Evolutionary conservation across 495 filamentous ascomycete genomes (phyloP).

Genomic region (Neurospora sp.): DNA sequence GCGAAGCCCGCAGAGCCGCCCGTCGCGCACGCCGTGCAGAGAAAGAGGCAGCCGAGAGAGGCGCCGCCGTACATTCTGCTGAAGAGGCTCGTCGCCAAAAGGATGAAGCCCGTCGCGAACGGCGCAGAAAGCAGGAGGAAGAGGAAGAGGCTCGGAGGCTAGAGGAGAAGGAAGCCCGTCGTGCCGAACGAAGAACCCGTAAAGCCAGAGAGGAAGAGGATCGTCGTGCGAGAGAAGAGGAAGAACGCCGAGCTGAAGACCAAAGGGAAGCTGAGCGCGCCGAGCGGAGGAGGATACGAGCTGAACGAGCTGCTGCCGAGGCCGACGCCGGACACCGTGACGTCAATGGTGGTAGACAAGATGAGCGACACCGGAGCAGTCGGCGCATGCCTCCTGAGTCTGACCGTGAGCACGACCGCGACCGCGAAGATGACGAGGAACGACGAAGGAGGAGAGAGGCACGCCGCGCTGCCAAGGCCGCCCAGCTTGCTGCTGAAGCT

Average conservation of each 20-base stretch:
- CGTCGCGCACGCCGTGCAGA: slow-evolving; percentile 37
- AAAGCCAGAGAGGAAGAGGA: slow-evolving; percentile 35
- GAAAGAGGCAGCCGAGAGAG: slow-evolving; percentile 38
- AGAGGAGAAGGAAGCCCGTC: slow-evolving; percentile 42
- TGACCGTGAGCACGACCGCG: slow-evolving; percentile 3
- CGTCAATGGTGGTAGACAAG: slow-evolving; percentile 10
- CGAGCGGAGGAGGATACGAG: slow-evolving; percentile 34
- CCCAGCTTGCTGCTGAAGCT: not conserved
- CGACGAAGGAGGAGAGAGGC: slow-evolving; percentile 39
- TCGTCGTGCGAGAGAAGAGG: slow-evolving; percentile 28
- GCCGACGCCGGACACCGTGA: slow-evolving; percentile 37
- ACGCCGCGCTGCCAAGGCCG: slow-evolving; percentile 28
- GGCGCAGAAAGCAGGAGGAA: slow-evolving; percentile 32
- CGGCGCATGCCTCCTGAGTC: slow-evolving; percentile 5
- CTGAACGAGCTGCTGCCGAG: slow-evolving; percentile 29
- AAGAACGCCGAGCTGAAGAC: slow-evolving; percentile 29
- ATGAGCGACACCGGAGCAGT: slow-evolving; percentile 16
- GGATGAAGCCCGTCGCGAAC: slow-evolving; percentile 35
- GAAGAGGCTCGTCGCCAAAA: slow-evolving; percentile 37
- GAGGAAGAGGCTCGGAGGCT: slow-evolving; percentile 36
- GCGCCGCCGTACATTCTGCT: slow-evolving; percentile 33
- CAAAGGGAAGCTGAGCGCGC: slow-evolving; percentile 33
- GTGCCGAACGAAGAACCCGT: slow-evolving; percentile 39
- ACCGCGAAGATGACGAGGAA: slow-evolving; percentile 33
- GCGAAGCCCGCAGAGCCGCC: slow-evolving; percentile 44